Base-by-base conservation (phyloP, 2,329 filamentous ascomycete species). In the Simplicillium aogashimaense region DNA sequence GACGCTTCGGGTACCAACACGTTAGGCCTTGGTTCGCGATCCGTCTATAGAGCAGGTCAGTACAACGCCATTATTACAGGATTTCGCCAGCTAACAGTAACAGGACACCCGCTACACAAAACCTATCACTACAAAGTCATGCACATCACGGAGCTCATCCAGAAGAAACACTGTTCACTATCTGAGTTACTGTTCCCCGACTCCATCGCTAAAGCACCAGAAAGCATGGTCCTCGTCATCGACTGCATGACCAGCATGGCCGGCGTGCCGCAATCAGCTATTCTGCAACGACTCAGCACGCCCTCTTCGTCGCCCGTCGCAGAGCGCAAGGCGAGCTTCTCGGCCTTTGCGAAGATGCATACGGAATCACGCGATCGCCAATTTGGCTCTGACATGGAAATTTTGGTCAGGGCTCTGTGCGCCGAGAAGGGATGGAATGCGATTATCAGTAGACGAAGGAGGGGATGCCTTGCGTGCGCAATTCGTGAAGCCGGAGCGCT, bases 341-440 rank as follows among this genome's bases (percentile, higher is more conserved):
- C 61, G 20, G 64, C 69, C 3, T 64, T 65, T 13, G 61, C 64
- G 28, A 67, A 69, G 49, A 76, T 76, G 72, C 70, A 72, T 48
- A 65, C 73, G 31, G 72, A 75, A 53, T 73, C 72, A 3, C 61
- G 72, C 18, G 64, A 70, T 44, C 64, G 78, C 17, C 73, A 78
- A 31, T 76, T 75, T 41, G 74, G 74, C 1, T 81, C 76, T 11
- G 78, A 81, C 50, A 65, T 83, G 53, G 82, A 87, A 58, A 70
- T 88, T 8, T 61, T 89, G 39, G 81, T 80, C 1, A 67, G 84
- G 37, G 83, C 83, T 2, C 69, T 86, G 48, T 89, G 85, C 54
- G 80, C 83, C 1, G 78, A 85, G 53, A 77, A 73, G 48, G 84
- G 84, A 3, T 81, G 80, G 69, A 83, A 87, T 54, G 83, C 84